phyloP scores from a whole-genome alignment of 1,139 yeast species.

The Blastobotrys petasosporus region DNA sequence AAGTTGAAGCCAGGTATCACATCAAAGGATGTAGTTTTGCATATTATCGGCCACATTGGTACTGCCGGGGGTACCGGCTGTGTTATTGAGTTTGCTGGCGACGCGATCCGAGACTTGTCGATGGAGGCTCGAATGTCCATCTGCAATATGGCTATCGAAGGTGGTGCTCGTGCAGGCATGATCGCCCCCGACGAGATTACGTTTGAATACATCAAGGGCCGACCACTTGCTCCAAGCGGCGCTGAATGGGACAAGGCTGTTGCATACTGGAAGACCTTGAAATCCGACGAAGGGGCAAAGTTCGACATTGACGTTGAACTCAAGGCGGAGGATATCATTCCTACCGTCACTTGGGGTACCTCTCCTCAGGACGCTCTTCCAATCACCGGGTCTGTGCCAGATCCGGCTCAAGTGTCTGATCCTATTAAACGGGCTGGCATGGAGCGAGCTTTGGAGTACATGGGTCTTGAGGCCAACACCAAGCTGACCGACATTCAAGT shows the following conservation, averaged over 20 bases:
- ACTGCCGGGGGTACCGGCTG: slow-evolving; percentile 99
- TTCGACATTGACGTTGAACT: slow-evolving; percentile 81
- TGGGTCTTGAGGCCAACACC: slow-evolving; percentile 82
- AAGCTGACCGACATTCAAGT: slow-evolving; percentile 66
- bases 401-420: slow-evolving; percentile 66
- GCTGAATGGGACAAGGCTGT: slow-evolving; percentile 94
- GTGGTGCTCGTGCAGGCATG: slow-evolving; percentile 99
- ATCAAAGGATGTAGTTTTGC: slow-evolving; percentile 88
- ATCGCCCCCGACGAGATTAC: slow-evolving; percentile 90
- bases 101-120: slow-evolving; percentile 79
- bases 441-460: slow-evolving; percentile 85
- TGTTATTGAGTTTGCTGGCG: slow-evolving; percentile 95
- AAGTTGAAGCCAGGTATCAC: slow-evolving; percentile 82
- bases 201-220: slow-evolving; percentile 79
- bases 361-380: slow-evolving; percentile 99
- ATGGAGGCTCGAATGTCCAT: slow-evolving; percentile 99
- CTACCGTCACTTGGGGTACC: slow-evolving; percentile 99
- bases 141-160: slow-evolving; percentile 98
- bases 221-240: slow-evolving; percentile 92
- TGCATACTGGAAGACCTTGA: slow-evolving; percentile 80
- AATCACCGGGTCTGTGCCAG: slow-evolving; percentile 83
- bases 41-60: slow-evolving; percentile 93
- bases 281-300: slow-evolving; percentile 81
- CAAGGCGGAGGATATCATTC: slow-evolving; percentile 78
- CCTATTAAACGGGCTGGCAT: slow-evolving; percentile 77